Evolutionary conservation across 2,329 filamentous ascomycete species (phyloP).

Genomic region (Pseudogymnoascus sp.): DNA sequence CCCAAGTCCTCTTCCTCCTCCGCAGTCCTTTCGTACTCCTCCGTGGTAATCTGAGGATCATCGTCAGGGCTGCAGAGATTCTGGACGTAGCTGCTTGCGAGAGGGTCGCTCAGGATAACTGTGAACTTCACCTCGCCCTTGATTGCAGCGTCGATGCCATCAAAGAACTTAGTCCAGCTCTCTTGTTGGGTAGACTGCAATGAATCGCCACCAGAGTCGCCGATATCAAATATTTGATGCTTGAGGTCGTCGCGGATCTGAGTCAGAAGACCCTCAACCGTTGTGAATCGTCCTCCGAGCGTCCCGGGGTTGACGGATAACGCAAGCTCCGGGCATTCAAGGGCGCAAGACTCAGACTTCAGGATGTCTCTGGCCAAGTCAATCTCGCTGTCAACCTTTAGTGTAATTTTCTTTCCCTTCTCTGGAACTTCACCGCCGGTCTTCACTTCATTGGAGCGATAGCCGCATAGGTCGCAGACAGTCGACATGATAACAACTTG

Average conservation of each 20-base stretch:
- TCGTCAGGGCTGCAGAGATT: conserved; percentile 67
- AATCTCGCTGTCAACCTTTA: conserved; percentile 58
- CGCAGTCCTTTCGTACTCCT: conserved; percentile 78
- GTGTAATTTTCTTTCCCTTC: conserved; percentile 73
- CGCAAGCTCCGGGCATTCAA: conserved; percentile 79
- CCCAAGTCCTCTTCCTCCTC: conserved; percentile 94
- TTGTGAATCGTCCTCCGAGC: conserved; percentile 92
- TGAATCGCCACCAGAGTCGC: conserved; percentile 70
- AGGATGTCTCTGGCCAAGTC: conserved; percentile 90
- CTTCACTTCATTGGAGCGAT: conserved; percentile 95
- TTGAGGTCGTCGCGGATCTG: conserved; percentile 87
- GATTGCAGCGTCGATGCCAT: conserved; percentile 67
- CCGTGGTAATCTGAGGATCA: conserved; percentile 72
- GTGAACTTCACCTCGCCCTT: conserved; percentile 73
- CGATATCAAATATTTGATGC: conserved; percentile 75
- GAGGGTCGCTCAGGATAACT: conserved; percentile 74
- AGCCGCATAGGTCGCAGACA: conserved; percentile 83
- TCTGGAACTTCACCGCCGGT: conserved; percentile 88
- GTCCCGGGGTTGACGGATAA: conserved; percentile 89
- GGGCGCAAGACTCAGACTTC: conserved; percentile 85
- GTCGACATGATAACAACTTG: conserved; percentile 95
- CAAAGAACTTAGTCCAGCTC: conserved; percentile 78
- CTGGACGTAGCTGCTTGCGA: conserved; percentile 92
- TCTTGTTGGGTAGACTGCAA: conserved; percentile 56
- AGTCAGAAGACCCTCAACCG: conserved; percentile 85